Evolutionary conservation across 768 basidiomycete species (phyloP).

Genomic region (Boletellus ananas): DNA sequence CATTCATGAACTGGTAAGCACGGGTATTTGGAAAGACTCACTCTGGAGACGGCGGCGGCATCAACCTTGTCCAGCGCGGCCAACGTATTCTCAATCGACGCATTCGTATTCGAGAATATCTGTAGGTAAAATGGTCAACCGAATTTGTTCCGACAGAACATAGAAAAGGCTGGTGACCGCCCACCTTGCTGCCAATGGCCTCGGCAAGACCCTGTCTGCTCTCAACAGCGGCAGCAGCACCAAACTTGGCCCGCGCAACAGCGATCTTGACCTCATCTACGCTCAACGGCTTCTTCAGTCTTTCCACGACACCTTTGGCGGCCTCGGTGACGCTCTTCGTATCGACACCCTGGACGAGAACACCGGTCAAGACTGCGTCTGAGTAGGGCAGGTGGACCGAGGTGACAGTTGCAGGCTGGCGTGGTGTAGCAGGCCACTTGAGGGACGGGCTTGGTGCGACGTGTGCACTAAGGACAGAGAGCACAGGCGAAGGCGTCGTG

Average conservation of each 20-base stretch:
- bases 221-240: slow-evolving; percentile 67
- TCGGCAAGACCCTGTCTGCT: slow-evolving; percentile 62
- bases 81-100: slow-evolving; percentile 60
- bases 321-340: slow-evolving; percentile 62
- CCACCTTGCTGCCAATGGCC: slow-evolving; percentile 62
- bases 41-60: slow-evolving; percentile 66
- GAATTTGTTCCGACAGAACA: background rate
- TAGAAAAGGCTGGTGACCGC: slow-evolving; percentile 15
- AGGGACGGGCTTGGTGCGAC: slow-evolving; percentile 75
- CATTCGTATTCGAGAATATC: slow-evolving; percentile 58
- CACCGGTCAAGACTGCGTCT: slow-evolving; percentile 84
- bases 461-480: slow-evolving; percentile 76
- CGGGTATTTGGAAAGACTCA: slow-evolving; percentile 20
- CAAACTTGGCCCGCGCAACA: slow-evolving; percentile 84
- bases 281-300: slow-evolving; percentile 55
- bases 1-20: background rate
- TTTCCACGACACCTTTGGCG: slow-evolving; percentile 63
- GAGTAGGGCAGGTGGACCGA: slow-evolving; percentile 85
- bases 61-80: slow-evolving; percentile 68
- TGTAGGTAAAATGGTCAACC: slow-evolving; percentile 24
- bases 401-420: slow-evolving; percentile 60
- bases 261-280: slow-evolving; percentile 77
- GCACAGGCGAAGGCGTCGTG: slow-evolving; percentile 62
- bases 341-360: slow-evolving; percentile 71
- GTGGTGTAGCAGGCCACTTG: slow-evolving; percentile 76